These are phyloP conservation scores for Ophiostoma australiae DNA, from an alignment of 2,329 filamentous ascomycete species.

Conservation along the genomic window DNA sequence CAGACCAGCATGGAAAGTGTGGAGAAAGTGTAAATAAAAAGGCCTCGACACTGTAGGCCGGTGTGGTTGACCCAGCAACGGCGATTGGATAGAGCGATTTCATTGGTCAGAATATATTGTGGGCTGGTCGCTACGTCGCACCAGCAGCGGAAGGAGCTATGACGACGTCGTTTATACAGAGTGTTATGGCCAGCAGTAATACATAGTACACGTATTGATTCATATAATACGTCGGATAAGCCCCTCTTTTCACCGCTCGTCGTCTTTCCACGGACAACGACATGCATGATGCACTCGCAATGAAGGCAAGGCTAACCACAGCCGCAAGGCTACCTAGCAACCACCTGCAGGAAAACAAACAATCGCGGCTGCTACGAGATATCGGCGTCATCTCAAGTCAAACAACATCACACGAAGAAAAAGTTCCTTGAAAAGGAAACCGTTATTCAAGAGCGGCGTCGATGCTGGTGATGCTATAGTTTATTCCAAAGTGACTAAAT, in stretches of 20 bases:
- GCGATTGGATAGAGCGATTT: neutral
- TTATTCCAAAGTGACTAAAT: neutral
- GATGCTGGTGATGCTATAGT: too few relatives aligned
- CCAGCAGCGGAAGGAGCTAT: slow-evolving; percentile 8
- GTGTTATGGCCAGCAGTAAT: neutral
- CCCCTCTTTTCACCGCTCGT: neutral
- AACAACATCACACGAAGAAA: neutral
- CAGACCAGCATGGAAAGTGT: slow-evolving; percentile 3
- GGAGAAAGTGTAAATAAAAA: slow-evolving; percentile 23
- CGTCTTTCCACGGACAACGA: neutral
- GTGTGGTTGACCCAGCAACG: slow-evolving; percentile 23
- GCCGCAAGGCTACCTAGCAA: slow-evolving; percentile 6
- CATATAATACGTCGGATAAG: neutral
- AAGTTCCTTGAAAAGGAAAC: neutral
- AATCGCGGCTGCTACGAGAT: neutral
- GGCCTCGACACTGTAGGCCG: slow-evolving; percentile 13
- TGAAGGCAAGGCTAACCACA: neutral
- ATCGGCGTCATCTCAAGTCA: neutral
- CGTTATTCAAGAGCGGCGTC: too few relatives aligned
- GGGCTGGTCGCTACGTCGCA: slow-evolving; percentile 11
- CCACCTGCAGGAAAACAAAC: slow-evolving; percentile 8
- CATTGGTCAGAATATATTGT: slow-evolving; percentile 4
- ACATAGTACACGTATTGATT: neutral
- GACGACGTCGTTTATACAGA: slow-evolving; percentile 5
- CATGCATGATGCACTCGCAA: neutral